A percentile compares a stretch with the other conserved stretches of the same genome.
These are phyloP conservation scores for Hericium rajendrae DNA, from an alignment of 768 basidiomycete genomes.

Conservation along the genomic window DNA sequence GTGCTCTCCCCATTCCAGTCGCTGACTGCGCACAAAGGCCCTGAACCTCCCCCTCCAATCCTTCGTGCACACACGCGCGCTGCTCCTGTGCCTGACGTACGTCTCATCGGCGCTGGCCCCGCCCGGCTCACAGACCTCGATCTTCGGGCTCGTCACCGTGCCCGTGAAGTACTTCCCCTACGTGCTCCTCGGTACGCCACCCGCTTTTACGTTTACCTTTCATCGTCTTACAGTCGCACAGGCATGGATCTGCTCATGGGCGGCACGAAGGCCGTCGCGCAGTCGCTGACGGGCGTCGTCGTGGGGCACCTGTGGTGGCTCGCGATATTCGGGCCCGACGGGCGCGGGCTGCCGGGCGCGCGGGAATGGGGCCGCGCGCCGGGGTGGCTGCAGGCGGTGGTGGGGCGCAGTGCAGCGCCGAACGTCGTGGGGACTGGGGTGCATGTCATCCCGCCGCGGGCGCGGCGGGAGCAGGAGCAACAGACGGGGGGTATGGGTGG, in stretches of 20 bases:
- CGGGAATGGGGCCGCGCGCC: conserved; percentile 30
- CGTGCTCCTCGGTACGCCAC: conserved; percentile 40
- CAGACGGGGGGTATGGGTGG: conserved; percentile 20
- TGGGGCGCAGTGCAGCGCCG: conserved; percentile 23
- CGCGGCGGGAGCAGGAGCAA: conserved; percentile 12
- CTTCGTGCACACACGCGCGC: conserved; percentile 49
- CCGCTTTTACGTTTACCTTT: background rate
- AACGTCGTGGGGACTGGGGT: conserved; percentile 35
- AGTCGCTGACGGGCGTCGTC: conserved; percentile 57
- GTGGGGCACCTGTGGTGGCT: conserved; percentile 82
- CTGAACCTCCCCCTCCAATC: conserved; percentile 55
- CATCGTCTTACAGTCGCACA: background rate
- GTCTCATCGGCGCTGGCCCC: conserved; percentile 58
- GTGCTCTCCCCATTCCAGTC: background rate
- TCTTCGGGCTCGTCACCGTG: conserved; percentile 72
- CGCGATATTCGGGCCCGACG: conserved; percentile 41
- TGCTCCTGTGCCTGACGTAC: conserved; percentile 62
- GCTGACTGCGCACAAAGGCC: conserved; percentile 19
- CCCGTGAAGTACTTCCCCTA: conserved; percentile 70
- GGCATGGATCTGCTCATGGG: conserved; percentile 56
- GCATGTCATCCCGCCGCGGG: conserved; percentile 48
- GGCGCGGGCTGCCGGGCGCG: conserved; percentile 54
- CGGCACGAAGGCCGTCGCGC: conserved; percentile 46
- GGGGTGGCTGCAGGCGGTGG: conserved; percentile 11
- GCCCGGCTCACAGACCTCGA: conserved; percentile 54